Conservation (phyloP, 2,329 filamentous ascomycete species). For the Colletotrichum sidae region DNA sequence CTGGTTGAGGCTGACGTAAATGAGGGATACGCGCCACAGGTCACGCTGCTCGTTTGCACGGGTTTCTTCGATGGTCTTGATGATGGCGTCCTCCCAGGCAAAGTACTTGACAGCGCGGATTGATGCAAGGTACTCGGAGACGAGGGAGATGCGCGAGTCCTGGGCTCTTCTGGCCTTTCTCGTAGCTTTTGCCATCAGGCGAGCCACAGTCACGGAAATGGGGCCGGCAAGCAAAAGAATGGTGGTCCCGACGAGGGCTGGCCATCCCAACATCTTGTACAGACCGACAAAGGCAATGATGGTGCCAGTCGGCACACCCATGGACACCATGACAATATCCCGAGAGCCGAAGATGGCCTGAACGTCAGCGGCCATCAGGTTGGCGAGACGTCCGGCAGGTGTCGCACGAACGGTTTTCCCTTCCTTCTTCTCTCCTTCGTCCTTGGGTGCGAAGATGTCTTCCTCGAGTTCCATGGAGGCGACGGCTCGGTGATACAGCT, state of each 20-base stretch:
- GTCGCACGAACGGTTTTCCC: slow-evolving; percentile 46
- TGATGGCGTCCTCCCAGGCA: slow-evolving; percentile 67
- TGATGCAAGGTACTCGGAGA: slow-evolving; percentile 68
- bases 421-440: slow-evolving; percentile 40
- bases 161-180: slow-evolving; percentile 66
- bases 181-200: slow-evolving; percentile 60
- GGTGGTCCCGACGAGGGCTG: slow-evolving; percentile 63
- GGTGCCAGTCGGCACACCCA: slow-evolving; percentile 60
- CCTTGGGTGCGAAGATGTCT: slow-evolving; percentile 56
- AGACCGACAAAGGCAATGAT: slow-evolving; percentile 61
- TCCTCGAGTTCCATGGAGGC: slow-evolving; percentile 68
- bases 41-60: slow-evolving; percentile 64
- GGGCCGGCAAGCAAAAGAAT: slow-evolving; percentile 60
- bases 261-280: slow-evolving; percentile 67
- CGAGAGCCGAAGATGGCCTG: slow-evolving; percentile 65
- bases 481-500: slow-evolving; percentile 67
- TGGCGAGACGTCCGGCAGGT: slow-evolving; percentile 64
- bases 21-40: slow-evolving; percentile 64
- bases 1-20: slow-evolving; percentile 59
- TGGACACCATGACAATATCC: slow-evolving; percentile 60
- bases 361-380: slow-evolving; percentile 69
- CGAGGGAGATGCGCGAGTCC: slow-evolving; percentile 66
- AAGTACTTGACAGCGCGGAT: slow-evolving; percentile 72
- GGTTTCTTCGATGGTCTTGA: slow-evolving; percentile 61
- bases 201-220: slow-evolving; percentile 62